Conservation (phyloP, 305 asterid species). For the Withania somnifera region DNA sequence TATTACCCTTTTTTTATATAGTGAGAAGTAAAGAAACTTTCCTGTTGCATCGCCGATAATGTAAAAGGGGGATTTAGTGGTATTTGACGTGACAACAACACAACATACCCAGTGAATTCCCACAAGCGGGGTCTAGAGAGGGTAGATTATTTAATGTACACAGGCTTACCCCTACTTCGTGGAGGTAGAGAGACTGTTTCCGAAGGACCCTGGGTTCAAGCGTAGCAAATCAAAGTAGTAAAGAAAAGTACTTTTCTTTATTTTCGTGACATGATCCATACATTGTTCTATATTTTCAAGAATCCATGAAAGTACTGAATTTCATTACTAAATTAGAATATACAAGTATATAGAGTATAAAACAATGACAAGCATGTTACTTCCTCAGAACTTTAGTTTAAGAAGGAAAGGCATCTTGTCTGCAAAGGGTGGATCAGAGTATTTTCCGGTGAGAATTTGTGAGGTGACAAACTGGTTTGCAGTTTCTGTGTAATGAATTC, state of each 20-base stretch:
- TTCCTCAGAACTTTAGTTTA: conserved; percentile 52
- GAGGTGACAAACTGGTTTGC: conserved; percentile 73
- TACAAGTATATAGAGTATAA: background rate
- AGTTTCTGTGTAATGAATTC: conserved; percentile 87
- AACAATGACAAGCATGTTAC: background rate
- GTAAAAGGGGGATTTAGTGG: background rate
- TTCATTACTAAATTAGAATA: background rate
- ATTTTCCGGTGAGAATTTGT: conserved; percentile 78
- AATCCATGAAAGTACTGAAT: background rate
- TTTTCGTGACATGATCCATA: background rate
- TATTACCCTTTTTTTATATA: background rate
- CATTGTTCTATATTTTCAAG: background rate
- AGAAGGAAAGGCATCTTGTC: conserved; percentile 76
- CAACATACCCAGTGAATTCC: no score
- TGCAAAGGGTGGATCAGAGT: conserved; percentile 71
- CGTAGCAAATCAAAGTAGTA: no score
- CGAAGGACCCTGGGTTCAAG: no score
- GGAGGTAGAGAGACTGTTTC: no score
- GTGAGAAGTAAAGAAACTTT: background rate
- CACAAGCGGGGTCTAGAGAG: no score
- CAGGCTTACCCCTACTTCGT: no score
- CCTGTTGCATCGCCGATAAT: background rate
- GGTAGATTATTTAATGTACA: no score
- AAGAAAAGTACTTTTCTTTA: no score
- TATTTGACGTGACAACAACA: background rate